Base-by-base conservation (phyloP, 108 stramenopile species). In the Skeletonema grethae region DNA sequence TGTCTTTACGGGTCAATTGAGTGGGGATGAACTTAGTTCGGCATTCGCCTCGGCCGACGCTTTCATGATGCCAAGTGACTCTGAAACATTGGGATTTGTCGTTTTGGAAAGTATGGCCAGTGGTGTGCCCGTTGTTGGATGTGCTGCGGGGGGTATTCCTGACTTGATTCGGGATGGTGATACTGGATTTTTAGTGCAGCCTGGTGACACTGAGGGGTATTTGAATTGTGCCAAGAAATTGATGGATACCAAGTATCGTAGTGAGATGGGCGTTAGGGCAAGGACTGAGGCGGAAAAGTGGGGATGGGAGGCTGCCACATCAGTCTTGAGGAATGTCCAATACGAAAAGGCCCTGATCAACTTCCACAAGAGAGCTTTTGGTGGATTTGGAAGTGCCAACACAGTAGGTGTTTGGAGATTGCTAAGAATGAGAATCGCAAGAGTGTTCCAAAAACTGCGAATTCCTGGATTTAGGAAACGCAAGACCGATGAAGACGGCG, bases 251-350 rank as follows among this genome's bases (percentile, higher is more conserved):
- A 65, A 58, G 15, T 86, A 82, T 59, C 77, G 93, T 8, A 66
- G 63, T 3, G 58, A 65, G 56, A 90, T 95, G 88, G 93, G 89
- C 9, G 84, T 76, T n/a, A 50, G 65, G 9, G 93, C 93, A 11
- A 83, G 93, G 22, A 69, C 82, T 11, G 93, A 95, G 70, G 91
- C 93, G 7, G 93, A 95, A 56, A 61, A 66, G 48, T 95, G 93
- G 93, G 87, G 93, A 31, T 95, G 95, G 95, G 95, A 95, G 82
- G 90, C 95, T 9, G 95, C 95, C 4, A 95, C 95, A 2, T 85
- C 86, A 11, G 85, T 93, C 7, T 73, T 95, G 60, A 68, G 95
- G 55, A 95, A 95, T 79, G 80, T 92, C 25, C 92, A 93, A 60
- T 95, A 95, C 67, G 90, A 91, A 73, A 90, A 88, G 84, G 90